Evolutionary conservation across 768 basidiomycete genomes (phyloP), one percentile per base, ranked within the genome.

Genomic region (Tylopilus vinaceipallidus): DNA sequence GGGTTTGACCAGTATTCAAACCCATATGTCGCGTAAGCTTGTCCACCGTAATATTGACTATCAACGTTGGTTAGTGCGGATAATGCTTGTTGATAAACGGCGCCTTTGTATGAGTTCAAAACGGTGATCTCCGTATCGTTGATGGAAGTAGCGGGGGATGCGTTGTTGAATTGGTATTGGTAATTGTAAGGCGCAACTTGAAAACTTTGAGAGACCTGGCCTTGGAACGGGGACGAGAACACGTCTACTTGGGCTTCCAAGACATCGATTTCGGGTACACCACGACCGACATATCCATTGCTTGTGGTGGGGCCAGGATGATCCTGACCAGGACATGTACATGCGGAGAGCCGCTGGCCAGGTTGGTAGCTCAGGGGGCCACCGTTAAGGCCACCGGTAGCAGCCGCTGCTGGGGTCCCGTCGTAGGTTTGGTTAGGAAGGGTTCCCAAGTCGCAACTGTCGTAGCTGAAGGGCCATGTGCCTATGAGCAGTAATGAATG

Each of bases 181-280:
- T 77, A 73, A 65, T 93, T 82, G 72, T 84, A 94, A 10, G 91
- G 91, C 10, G 90, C 91, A 33, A 77, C 65, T 68, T 95, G 92
- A 62, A 79, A 79, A 58, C 83, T 87, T 70, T 95, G 93, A 2
- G 90, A 91, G 2, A 86, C 87, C 57, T 85, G 73, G 35, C 80
- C 89, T 62, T 71, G 59, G 58, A 79, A 76, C 4, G 70, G 64
- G 57, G 77, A 73, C 8, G 68, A 50, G 47, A 45, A 52, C 6
- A 75, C 58, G 58, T 92, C 73, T 50, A 85, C 71, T 65, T 93
- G 87, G 0, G 91, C 83, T 73, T 98, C 95, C 50, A 95, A 63
- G 52, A 98, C 77, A 68, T 98, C 95, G 58, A 98, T 92, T 73
- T 98, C 95, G 2, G 95, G 95, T 2, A 86, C 90, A 27, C 83